Percentiles rank a stretch among this genome's conserved stretches.
phyloP scores from a whole-genome alignment of 1,139 yeast species.

The Scheffersomyces titani region DNA sequence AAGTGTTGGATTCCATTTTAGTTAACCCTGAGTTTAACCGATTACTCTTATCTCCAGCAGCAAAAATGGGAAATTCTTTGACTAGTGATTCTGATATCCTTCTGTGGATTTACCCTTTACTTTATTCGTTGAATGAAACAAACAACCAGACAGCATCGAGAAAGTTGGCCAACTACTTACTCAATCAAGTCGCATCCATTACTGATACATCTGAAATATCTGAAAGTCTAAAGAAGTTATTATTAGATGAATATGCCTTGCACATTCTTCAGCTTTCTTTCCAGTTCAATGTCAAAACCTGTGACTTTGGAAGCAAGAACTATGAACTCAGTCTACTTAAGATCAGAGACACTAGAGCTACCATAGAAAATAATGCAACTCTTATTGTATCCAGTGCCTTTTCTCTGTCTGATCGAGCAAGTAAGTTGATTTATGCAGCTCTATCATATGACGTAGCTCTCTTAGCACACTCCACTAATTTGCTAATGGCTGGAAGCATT shows the following conservation, averaged over 20 bases:
- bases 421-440: slow-evolving; percentile 44
- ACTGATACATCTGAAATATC: background rate
- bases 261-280: slow-evolving; percentile 16
- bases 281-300: slow-evolving; percentile 14
- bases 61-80: background rate
- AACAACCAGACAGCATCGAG: slow-evolving; percentile 45
- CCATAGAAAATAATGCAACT: slow-evolving; percentile 31
- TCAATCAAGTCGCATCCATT: slow-evolving; percentile 18
- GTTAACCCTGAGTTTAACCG: slow-evolving; percentile 37
- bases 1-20: slow-evolving; percentile 55
- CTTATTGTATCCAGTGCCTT: slow-evolving; percentile 27
- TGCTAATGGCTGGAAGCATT: slow-evolving; percentile 37
- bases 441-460: slow-evolving; percentile 56
- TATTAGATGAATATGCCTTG: slow-evolving; percentile 6
- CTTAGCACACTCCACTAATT: slow-evolving; percentile 54
- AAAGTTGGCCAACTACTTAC: slow-evolving; percentile 37
- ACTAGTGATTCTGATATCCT: slow-evolving; percentile 23
- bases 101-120: slow-evolving; percentile 43
- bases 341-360: slow-evolving; percentile 36
- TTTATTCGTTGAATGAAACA: slow-evolving; percentile 35
- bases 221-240: background rate
- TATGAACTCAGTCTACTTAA: slow-evolving; percentile 25
- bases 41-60: slow-evolving; percentile 12
- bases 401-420: background rate
- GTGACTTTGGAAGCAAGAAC: slow-evolving; percentile 15